These are phyloP conservation scores for Leptographium procerum DNA, from an alignment of 2,329 filamentous ascomycete genomes.

Conservation along the genomic window DNA sequence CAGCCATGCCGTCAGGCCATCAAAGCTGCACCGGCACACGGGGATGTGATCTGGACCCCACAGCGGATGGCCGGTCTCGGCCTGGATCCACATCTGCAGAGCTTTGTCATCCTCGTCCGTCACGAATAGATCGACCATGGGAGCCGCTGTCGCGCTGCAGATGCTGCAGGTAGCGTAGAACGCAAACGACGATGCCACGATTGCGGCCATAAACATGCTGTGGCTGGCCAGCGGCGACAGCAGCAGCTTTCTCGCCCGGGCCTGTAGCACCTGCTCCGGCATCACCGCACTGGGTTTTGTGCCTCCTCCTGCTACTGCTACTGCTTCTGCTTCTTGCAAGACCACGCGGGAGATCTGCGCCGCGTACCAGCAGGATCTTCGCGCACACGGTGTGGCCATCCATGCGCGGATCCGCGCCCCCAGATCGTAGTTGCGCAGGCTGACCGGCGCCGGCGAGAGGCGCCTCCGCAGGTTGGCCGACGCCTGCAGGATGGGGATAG, in stretches of 20 bases:
- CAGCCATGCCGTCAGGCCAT: background rate
- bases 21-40: background rate
- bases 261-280: background rate
- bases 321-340: background rate
- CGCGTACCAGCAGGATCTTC: conserved; percentile 1
- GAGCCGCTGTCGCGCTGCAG: background rate
- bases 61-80: background rate
- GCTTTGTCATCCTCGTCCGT: background rate
- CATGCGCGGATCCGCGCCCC: conserved; percentile 1
- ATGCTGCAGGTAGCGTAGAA: background rate
- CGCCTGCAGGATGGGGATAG: conserved; percentile 1
- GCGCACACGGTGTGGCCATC: background rate
- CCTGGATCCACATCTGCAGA: background rate
- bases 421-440: background rate
- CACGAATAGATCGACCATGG: background rate
- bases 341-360: conserved; percentile 4
- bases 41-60: background rate
- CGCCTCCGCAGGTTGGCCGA: background rate
- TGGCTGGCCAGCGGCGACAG: conserved; percentile 1
- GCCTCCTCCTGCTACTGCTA: background rate
- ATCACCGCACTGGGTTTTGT: background rate
- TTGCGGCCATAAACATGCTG: conserved; percentile 6
- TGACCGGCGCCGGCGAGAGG: background rate
- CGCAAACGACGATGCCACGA: conserved; percentile 5
- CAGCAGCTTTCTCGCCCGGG: background rate